Conservation (phyloP, 345 rosid species). For the Diplotaxis tenuifolia region DNA sequence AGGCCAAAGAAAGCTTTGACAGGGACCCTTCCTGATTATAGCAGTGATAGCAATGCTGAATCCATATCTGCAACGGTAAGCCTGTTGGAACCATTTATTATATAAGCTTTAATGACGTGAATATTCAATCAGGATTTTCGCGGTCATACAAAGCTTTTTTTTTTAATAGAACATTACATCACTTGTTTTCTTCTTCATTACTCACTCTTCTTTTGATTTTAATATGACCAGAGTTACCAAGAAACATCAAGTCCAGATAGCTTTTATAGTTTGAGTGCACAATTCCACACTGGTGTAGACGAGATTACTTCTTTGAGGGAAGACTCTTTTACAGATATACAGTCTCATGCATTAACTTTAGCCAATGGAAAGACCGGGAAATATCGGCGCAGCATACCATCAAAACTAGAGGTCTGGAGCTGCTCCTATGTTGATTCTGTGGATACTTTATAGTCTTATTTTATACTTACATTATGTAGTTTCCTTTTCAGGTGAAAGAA, state of each 20-base stretch:
- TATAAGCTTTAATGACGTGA: too few relatives aligned
- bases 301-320: not conserved
- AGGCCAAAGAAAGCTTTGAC: conserved; percentile 21
- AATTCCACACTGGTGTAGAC: not conserved
- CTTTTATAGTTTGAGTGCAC: not conserved
- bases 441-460: not conserved
- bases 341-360: not conserved
- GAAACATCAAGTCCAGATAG: conserved; percentile 19
- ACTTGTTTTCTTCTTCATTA: not conserved
- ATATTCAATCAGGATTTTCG: not conserved
- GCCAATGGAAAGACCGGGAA: not conserved
- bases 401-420: conserved; percentile 3
- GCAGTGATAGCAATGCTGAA: conserved; percentile 26
- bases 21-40: conserved; percentile 6
- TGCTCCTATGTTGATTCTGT: not conserved
- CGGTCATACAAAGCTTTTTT: not conserved
- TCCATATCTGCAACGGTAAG: conserved; percentile 20
- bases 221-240: conserved; percentile 29
- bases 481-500: conserved; percentile 13
- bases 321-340: not conserved
- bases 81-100: not conserved
- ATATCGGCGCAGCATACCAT: not conserved
- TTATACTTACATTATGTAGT: not conserved
- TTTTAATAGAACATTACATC: too few relatives aligned
- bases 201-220: not conserved